Conservation (phyloP, 345 rosid genomes). For the Pistacia vera region DNA sequence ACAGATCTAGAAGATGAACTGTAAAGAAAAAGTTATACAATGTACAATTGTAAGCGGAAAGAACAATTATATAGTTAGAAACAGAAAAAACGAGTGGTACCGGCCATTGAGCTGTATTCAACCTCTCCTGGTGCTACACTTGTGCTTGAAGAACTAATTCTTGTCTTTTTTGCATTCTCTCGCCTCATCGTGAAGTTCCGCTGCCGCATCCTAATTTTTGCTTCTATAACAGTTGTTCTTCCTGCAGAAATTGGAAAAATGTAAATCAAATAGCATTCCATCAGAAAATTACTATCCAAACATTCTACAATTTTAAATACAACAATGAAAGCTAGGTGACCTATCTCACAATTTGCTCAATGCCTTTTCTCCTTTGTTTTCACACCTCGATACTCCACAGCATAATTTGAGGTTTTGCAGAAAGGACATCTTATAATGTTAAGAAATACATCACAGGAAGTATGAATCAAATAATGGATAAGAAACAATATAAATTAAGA, state of each 20-base stretch:
- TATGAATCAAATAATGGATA: slow-evolving; percentile 4
- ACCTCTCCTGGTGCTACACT: slow-evolving; percentile 50
- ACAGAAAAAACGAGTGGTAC: slow-evolving; percentile 30
- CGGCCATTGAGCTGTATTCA: slow-evolving; percentile 57
- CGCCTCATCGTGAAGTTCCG: slow-evolving; percentile 90
- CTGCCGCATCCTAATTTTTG: slow-evolving; percentile 86
- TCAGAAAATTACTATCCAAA: not conserved
- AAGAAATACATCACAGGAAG: slow-evolving; percentile 37
- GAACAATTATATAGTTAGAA: slow-evolving; percentile 7
- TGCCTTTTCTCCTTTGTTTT: slow-evolving; percentile 93
- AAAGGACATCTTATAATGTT: slow-evolving; percentile 84
- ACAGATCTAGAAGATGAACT: slow-evolving; percentile 56
- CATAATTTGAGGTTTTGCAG: slow-evolving; percentile 95
- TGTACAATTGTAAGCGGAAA: not conserved
- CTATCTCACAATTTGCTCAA: slow-evolving; percentile 87
- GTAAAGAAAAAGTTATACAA: slow-evolving; percentile 12
- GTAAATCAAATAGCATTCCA: not conserved
- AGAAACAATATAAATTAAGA: slow-evolving; percentile 2
- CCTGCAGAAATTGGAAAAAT: slow-evolving; percentile 45
- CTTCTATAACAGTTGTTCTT: slow-evolving; percentile 98
- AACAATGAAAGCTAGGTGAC: slow-evolving; percentile 1
- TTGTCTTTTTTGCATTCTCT: slow-evolving; percentile 74
- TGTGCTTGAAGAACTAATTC: slow-evolving; percentile 66
- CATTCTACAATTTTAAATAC: not conserved
- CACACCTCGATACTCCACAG: slow-evolving; percentile 92